Base-by-base conservation (phyloP, 1,284 basidiomycete genomes). In the Phellinidium pouzarii region DNA sequence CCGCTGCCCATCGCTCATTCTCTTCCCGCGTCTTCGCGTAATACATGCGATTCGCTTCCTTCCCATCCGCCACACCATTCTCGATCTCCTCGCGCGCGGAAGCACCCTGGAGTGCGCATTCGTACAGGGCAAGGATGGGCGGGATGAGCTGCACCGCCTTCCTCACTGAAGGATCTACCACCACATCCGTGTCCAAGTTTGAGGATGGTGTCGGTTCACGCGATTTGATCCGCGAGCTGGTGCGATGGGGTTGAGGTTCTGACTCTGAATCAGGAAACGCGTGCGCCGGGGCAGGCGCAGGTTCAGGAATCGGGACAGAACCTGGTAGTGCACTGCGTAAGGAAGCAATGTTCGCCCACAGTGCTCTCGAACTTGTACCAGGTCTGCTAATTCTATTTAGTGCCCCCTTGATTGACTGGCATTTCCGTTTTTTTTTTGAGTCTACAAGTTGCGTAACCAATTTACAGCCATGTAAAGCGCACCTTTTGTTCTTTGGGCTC, bases 91-190 rank as follows among this genome's bases (percentile, higher is more conserved):
- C 72, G 11, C 76, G 75, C n/a, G 84, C 66, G 6, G 62, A 61
- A 31, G 71, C 65, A 4, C 80, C 74, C 37, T 72, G 64, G 7
- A 80, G 59, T 0, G 70, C 72, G 5, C 66, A 65, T 43, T 83
- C 72, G 14, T 84, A 71, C n/a, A 90, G 68, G 1, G 76, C 73
- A 2, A 71, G 58, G 31, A 89, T 61, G 17, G 85, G 72, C 23
- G 84, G 84, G 12, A 89, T 67, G 57, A 89, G 71, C 60, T 89
- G 86, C 2, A 73, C 72, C 0, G 84, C 72, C 44, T 71, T 68
- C 4, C 71, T 65, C 46, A 84, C 67, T 31, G 17, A 56, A 17
- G 29, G 56, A 25, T 34, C 31, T 34, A 34, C 6, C 14, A 34
- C 23, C 31, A 34, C 26, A 23, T n/a, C 54, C 12, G 45, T 48